Conservation (phyloP, 257 asterid species). For the Verbena officinalis region DNA sequence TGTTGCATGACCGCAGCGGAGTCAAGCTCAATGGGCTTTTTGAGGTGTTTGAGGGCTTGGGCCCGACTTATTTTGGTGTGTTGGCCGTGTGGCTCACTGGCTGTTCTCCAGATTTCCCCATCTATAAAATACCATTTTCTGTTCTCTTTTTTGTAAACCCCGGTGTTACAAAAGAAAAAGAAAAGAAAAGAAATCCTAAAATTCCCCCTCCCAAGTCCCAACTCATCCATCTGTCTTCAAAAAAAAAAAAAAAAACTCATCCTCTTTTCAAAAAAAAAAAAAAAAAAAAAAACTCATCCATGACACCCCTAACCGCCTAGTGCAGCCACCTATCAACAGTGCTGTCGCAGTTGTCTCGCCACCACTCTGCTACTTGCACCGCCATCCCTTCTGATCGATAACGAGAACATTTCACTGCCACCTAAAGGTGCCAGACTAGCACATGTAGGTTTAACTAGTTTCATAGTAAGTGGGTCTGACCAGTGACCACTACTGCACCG, state of each 20-base stretch:
- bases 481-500: not conserved
- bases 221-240: too few species aligned
- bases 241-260: too few species aligned
- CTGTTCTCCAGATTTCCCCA: too few species aligned
- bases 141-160: too few species aligned
- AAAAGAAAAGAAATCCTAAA: too few species aligned
- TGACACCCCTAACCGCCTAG: too few species aligned
- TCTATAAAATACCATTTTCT: too few species aligned
- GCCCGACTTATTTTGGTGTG: conserved; percentile 35
- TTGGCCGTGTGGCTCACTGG: too few species aligned
- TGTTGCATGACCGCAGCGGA: conserved; percentile 55
- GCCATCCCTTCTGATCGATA: not conserved
- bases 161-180: too few species aligned
- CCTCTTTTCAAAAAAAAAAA: too few species aligned
- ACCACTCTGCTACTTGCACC: not conserved
- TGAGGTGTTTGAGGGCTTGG: conserved; percentile 36
- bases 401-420: not conserved
- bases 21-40: conserved; percentile 35
- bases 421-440: not conserved
- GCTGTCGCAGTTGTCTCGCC: not conserved
- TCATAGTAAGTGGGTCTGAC: not conserved
- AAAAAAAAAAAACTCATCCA: too few species aligned
- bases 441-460: not conserved
- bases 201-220: too few species aligned
- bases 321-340: not conserved